Base-by-base conservation (phyloP, 352 stramenopile species). In the Pseudoperonospora humuli region DNA sequence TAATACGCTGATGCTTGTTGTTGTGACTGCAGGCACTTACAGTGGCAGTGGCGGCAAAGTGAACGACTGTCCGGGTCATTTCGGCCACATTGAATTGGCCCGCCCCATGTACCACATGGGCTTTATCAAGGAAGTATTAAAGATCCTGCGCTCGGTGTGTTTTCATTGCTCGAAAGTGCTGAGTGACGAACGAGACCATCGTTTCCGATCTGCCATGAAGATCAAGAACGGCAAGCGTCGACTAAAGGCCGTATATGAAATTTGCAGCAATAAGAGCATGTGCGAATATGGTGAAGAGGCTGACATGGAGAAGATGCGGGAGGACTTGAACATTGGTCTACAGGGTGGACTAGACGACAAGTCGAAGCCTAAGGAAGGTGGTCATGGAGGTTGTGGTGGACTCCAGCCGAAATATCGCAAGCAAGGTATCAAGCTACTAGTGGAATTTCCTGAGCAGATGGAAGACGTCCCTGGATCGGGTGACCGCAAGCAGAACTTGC, bases 51-150 rank as follows among this genome's bases (percentile, higher is more conserved):
- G 80, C 34, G 75, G 93, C 42, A 95, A 97, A 40, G 93, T 97
- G 57, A 96, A 98, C 49, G 95, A 97, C 54, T 97, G 97, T 57
- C 96, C 96, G 3, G 96, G 97, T 39, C 97, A 99, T 66, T 99
- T 99, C 70, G 97, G 97, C 26, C 97, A 99, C 75, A 97, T 99
- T 61, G 93, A 99, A 56, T 65, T 99, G 24, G 93, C 95, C 33
- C 61, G 85, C 9, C 93, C 96, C 31, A 96, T 99, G 61, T 99
- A 97, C 65, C 96, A 99, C 68, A 75, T 97, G 56, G 96, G 96
- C 7, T 99, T 98, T 58, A 88, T 99, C 49, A 95, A 98, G 57
- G 76, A 96, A 25, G 90, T 96, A 24, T 64, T 97, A 14, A 97
- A 97, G 73, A 86, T 95, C 31, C 57, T 97, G 44, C 76, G 82